Evolutionary conservation across 345 rosid species (phyloP), one percentile per base, ranked within the genome.

Genomic region (Litchi chinensis): DNA sequence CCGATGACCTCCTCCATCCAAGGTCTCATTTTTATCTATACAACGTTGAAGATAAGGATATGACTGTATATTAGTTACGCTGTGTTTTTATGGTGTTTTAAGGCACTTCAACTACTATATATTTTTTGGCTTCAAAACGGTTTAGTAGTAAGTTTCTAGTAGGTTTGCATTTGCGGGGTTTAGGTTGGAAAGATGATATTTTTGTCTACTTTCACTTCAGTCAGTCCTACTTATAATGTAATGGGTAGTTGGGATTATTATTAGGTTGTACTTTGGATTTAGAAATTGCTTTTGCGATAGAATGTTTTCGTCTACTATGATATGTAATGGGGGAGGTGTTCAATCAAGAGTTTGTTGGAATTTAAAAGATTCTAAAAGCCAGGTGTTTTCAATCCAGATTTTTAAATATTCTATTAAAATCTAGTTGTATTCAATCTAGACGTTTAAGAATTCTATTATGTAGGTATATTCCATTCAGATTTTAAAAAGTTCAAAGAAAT

Each of bases 21-120:
- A 89, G 98, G 98, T 94, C 82, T 32, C 44, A 83, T 22, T 60
- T n/a, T 59, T 21, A 8, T 54, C 19, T 54, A 13, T 46, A 46
- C 50, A 46, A 8, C 50, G 10, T 46, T 8, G 10, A 46, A 46
- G 50, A 54, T 19, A 3, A 54, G 6, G 6, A 54, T 3, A 0
- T 5, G 18, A 16, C 1, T 15, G n/a, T 54, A 3, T 54, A 4
- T 46, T 41, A 70, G 59, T 46, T 24, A 43, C n/a, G 70, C 40
- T 13, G 8, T 22, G 19, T 44, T 41, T 37, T 70, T 70, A 44
- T 7, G 56, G 57, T 68, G 52, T 26, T 50, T 4, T 12, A 22
- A 70, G 57, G 3, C 26, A 60, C 65, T n/a, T 1, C 10, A 60
- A 54, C 59, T 15, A 54, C 5, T n/a, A 22, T 21, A 19, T 7